Base-by-base conservation (phyloP, 306 rosid genomes). In the Luffa aegyptiaca region DNA sequence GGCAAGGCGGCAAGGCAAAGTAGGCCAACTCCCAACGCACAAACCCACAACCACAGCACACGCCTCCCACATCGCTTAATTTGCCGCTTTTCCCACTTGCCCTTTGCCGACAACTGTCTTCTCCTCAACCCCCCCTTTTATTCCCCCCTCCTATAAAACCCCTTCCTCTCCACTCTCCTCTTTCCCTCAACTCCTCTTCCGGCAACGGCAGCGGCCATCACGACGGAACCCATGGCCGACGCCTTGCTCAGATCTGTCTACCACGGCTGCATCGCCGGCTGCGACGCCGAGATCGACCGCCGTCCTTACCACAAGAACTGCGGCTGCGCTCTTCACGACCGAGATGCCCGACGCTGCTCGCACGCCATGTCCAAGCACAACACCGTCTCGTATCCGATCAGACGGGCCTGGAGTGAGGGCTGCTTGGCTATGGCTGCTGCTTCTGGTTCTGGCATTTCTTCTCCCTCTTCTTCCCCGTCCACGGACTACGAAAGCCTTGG, bases 221-320 rank as follows among this genome's bases (percentile, higher is more conserved):
- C 72, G 9, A 11, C 16, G 18, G 41, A 8, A 14, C 37, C 33
- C 46, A 74, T 74, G 78, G 78, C 76, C 26, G 83, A 86, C 44
- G 81, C 81, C 85, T 68, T 87, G 81, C 61, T 84, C 76, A 63
- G 70, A 79, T 75, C 86, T 75, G 90, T 90, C 20, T 89, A 83
- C 83, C 86, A 86, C 85, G 95, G 88, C 85, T 84, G 92, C 62
- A 68, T 90, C 42, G 86, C 92, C 57, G 39, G 85, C 82, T 78
- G 80, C 46, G 93, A 90, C 75, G 87, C 33, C 20, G 90, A 84
- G 59, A 81, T 86, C 46, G 90, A 88, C 59, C 10, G 96, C 64
- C 88, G 97, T 80, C 98, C 98, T 35, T 92, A 89, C 86, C 96
- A 86, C 58, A 81, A 81, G 33, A 81, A 81, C 77, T 86, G 89